Percentiles rank a stretch among this genome's conserved stretches.
Conservation (phyloP, 164 flowering plant species). For the Magnolia sinica region DNA sequence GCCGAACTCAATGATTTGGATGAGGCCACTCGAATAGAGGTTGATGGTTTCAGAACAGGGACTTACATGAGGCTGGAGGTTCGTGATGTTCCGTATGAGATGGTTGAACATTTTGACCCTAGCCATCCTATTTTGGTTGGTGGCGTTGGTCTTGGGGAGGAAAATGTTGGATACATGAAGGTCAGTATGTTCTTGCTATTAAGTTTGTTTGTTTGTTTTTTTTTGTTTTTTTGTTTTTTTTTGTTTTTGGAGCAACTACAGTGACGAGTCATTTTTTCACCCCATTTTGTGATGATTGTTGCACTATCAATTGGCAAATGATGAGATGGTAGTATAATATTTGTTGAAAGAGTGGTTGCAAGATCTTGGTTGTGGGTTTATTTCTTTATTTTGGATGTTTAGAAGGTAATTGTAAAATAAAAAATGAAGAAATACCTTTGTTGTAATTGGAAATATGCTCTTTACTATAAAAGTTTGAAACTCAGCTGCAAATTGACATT, state of each 20-base stretch:
- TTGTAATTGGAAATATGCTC: too few relatives aligned
- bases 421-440: not conserved
- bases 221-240: not conserved
- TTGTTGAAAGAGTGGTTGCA: not conserved
- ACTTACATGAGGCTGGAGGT: constrained; percentile 85
- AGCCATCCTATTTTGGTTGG: constrained; percentile 88
- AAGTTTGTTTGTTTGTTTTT: not conserved
- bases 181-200: constrained; percentile 28
- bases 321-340: too few relatives aligned
- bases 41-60: constrained; percentile 91
- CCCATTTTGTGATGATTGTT: too few relatives aligned
- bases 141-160: constrained; percentile 86
- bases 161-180: constrained; percentile 96
- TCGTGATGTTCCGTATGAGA: constrained; percentile 83
- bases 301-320: too few relatives aligned
- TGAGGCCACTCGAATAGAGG: constrained; percentile 70
- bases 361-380: not conserved
- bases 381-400: not conserved
- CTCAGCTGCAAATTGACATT: too few relatives aligned
- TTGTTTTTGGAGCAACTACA: not conserved
- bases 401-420: not conserved
- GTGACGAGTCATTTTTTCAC: too few relatives aligned
- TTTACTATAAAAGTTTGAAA: too few relatives aligned
- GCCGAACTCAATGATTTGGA: constrained; percentile 87
- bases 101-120: constrained; percentile 96